These are phyloP conservation scores for Claviceps sp. DNA, from an alignment of 2,329 filamentous ascomycete genomes.

Conservation along the genomic window DNA sequence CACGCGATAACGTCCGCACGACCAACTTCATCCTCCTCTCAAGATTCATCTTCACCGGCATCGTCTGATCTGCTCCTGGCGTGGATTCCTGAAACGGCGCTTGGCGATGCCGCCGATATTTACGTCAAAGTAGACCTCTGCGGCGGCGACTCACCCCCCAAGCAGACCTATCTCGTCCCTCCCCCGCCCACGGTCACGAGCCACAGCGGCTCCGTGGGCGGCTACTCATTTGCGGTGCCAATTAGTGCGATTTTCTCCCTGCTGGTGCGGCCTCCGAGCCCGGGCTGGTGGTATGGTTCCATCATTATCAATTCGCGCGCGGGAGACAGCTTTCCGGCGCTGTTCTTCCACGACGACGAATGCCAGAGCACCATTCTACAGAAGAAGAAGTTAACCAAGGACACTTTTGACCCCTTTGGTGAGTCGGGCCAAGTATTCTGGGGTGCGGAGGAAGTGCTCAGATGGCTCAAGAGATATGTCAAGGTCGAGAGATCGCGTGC, in stretches of 20 bases:
- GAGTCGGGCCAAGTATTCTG: constrained; percentile 83
- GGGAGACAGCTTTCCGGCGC: constrained; percentile 84
- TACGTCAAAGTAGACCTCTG: constrained; percentile 93
- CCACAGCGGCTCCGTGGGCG: constrained; percentile 56
- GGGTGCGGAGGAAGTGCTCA: constrained; percentile 89
- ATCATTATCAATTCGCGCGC: constrained; percentile 82
- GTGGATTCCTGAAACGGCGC: constrained; percentile 81
- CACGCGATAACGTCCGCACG: constrained; percentile 26
- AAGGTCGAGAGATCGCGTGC: constrained; percentile 70
- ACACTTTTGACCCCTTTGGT: constrained; percentile 83
- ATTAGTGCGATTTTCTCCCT: constrained; percentile 84
- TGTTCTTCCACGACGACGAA: constrained; percentile 97
- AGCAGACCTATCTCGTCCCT: constrained; percentile 80
- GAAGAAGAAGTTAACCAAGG: constrained; percentile 70
- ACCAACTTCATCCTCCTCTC: constrained; percentile 19
- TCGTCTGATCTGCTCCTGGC: constrained; percentile 72
- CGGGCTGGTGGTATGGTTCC: constrained; percentile 98
- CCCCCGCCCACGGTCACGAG: constrained; percentile 76
- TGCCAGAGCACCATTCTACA: constrained; percentile 92
- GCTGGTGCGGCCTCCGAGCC: constrained; percentile 75
- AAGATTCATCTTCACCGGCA: constrained; percentile 28
- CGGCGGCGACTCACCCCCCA: constrained; percentile 67
- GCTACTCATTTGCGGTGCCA: constrained; percentile 85
- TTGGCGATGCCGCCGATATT: constrained; percentile 74
- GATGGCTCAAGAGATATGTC: constrained; percentile 80